Base-by-base conservation (phyloP, 768 basidiomycete genomes). In the Leccinum fibrillosum region DNA sequence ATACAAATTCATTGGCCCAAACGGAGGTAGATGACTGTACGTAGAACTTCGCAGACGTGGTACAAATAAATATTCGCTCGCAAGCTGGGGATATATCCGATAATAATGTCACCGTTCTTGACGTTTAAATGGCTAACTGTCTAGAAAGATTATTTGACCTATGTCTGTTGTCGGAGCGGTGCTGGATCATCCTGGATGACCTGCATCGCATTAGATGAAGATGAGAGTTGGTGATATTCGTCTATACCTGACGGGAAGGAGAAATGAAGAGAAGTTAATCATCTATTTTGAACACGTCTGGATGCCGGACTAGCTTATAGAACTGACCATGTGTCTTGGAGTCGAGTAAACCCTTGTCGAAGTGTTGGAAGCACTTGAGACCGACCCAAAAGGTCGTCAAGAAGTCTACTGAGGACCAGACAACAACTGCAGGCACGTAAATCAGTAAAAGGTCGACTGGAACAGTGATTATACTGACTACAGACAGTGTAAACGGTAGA, bases 401-500 rank as follows among this genome's bases (percentile, higher is more conserved):
- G 25, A 93, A 71, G 48, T 19, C 19, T 19, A 19, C 19, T 19
- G 19, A 19, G 19, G 19, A 19, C 19, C 19, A 19, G 19, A 19
- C 19, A 19, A 19, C 19, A 19, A 19, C 19, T 19, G 19, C 19
- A 19, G 19, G 19, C 19, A 19, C 19, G 19, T 19, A 19, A 15
- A 52, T 58, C 47, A 60, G 49, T 48, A 30, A 32, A 49, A 32
- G 34, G 21, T 28, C 12, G 17, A 5, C 26, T 3, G n/a, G 13
- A 9, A 53, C 39, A 13, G 53, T 2, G n/a, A 51, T 7, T 25
- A n/a, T 30, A 77, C 83, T 51, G 67, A 94, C 92, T 88, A 76
- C 92, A 94, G 26, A 84, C 79, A 6, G 90, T 90, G 91, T 89
- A 52, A 84, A 86, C 83, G 23, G 70, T 64, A 66, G 93, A 94